phyloP scores from a whole-genome alignment of 2,329 filamentous ascomycete genomes.

The Ceratocystis ficicola region DNA sequence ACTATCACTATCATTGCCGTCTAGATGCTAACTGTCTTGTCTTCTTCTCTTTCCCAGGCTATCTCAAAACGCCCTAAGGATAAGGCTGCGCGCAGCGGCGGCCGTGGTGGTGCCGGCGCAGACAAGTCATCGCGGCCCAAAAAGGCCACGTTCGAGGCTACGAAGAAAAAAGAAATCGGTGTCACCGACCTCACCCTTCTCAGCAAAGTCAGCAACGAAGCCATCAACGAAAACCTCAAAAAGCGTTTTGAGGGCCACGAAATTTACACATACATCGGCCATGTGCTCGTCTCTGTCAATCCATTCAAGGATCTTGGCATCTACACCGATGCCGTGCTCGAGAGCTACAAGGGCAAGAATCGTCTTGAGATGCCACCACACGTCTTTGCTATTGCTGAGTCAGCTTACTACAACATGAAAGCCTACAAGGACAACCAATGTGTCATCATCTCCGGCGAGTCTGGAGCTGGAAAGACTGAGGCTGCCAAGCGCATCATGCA shows the following conservation, averaged over 20 bases:
- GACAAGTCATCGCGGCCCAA: slow-evolving; percentile 54
- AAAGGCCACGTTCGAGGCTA: slow-evolving; percentile 90
- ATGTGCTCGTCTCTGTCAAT: slow-evolving; percentile 98
- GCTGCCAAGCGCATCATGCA: slow-evolving; percentile 98
- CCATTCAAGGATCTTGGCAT: slow-evolving; percentile 95
- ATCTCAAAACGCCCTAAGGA: slow-evolving; percentile 41
- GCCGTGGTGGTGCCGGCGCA: slow-evolving; percentile 28
- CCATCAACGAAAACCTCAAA: slow-evolving; percentile 98
- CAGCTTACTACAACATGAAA: slow-evolving; percentile 99
- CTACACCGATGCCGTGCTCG: slow-evolving; percentile 87
- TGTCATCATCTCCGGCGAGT: slow-evolving; percentile 98
- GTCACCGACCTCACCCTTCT: slow-evolving; percentile 95
- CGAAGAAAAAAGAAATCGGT: slow-evolving; percentile 98
- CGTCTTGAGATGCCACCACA: slow-evolving; percentile 88
- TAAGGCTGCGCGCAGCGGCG: slow-evolving; percentile 32
- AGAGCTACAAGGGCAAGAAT: slow-evolving; percentile 95
- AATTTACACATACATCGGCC: slow-evolving; percentile 99
- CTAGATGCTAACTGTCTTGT: slow-evolving; percentile 1
- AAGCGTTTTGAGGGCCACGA: slow-evolving; percentile 95
- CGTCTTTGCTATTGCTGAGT: slow-evolving; percentile 94
- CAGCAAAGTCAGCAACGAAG: slow-evolving; percentile 97
- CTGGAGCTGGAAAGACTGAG: slow-evolving; percentile 95
- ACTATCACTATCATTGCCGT: background rate
- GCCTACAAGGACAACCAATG: slow-evolving; percentile 98
- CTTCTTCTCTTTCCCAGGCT: slow-evolving; percentile 29